phyloP scores from a whole-genome alignment of 2,329 filamentous ascomycete genomes.

The Fonsecaea pugnacius region DNA sequence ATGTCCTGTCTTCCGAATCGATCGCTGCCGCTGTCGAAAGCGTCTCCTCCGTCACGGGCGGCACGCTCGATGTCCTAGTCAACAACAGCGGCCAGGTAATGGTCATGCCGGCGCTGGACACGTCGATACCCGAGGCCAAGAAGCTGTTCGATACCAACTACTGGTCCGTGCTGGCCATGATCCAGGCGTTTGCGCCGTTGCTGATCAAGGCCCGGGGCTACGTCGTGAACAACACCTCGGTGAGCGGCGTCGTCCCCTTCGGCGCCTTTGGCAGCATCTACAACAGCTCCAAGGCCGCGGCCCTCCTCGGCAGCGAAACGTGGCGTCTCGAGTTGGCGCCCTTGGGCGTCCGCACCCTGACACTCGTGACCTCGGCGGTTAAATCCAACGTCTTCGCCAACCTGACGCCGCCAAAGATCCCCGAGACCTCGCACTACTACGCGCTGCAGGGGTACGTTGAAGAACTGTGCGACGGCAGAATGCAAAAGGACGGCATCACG shows the following conservation, averaged over 20 bases:
- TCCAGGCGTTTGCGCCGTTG: constrained; percentile 40
- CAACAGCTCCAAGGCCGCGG: constrained; percentile 30
- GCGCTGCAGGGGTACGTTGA: constrained; percentile 24
- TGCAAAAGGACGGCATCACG: constrained; percentile 25
- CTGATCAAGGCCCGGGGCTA: constrained; percentile 41
- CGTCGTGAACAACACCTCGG: constrained; percentile 39
- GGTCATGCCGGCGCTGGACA: constrained; percentile 41
- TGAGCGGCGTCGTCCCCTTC: constrained; percentile 32
- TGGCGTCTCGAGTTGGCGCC: constrained; percentile 31
- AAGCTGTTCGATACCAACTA: constrained; percentile 50
- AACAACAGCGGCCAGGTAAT: constrained; percentile 52
- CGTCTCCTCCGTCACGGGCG: constrained; percentile 39
- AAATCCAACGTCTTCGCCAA: constrained; percentile 28
- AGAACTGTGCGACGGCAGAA: constrained; percentile 20
- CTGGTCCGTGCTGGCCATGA: constrained; percentile 46
- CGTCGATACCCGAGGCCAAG: constrained; percentile 41
- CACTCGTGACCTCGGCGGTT: constrained; percentile 26
- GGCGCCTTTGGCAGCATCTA: constrained; percentile 25
- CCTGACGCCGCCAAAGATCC: constrained; percentile 10
- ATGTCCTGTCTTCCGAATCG: constrained; percentile 37
- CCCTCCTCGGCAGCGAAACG: constrained; percentile 24
- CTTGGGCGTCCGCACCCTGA: constrained; percentile 28
- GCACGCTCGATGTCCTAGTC: constrained; percentile 49
- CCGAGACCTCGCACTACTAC: constrained; percentile 27
- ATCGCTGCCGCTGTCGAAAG: constrained; percentile 36